phyloP scores from a whole-genome alignment of 2,329 filamentous ascomycete species.

The Neonectria sp. region DNA sequence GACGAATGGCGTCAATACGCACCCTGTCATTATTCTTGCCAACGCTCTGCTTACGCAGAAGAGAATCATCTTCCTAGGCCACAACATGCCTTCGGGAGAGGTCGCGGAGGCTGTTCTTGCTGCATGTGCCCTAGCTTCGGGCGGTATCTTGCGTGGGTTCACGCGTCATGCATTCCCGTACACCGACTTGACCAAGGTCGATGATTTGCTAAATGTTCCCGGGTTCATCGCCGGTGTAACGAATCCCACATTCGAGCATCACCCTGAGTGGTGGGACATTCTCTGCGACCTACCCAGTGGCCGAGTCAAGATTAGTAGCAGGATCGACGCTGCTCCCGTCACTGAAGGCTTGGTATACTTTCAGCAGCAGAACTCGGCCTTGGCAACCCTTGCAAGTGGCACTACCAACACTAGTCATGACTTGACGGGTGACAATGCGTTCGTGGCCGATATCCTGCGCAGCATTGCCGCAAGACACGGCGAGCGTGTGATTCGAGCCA shows the following conservation, averaged over 20 bases:
- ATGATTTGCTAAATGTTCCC: constrained; percentile 94
- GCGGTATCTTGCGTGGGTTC: constrained; percentile 92
- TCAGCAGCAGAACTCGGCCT: constrained; percentile 80
- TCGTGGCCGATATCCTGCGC: constrained; percentile 88
- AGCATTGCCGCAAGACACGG: constrained; percentile 90
- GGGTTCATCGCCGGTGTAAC: constrained; percentile 98
- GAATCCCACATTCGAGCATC: constrained; percentile 94
- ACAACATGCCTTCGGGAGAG: constrained; percentile 95
- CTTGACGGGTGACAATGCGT: constrained; percentile 87
- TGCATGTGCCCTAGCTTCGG: constrained; percentile 94
- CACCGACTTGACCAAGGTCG: constrained; percentile 97
- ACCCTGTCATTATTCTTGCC: constrained; percentile 94
- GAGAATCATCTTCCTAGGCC: constrained; percentile 93
- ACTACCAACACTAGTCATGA: constrained; percentile 67
- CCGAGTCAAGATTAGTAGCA: constrained; percentile 93
- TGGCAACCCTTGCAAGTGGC: constrained; percentile 65
- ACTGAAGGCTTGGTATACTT: constrained; percentile 93
- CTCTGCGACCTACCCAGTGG: constrained; percentile 94
- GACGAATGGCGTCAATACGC: constrained; percentile 89
- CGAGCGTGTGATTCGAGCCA: constrained; percentile 89
- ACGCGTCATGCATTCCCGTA: constrained; percentile 98
- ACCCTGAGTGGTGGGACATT: constrained; percentile 98
- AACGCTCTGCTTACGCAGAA: constrained; percentile 98
- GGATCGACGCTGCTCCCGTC: constrained; percentile 83
- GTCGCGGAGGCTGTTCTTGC: constrained; percentile 98